Base-by-base conservation (phyloP, 2,329 filamentous ascomycete genomes). In the Pseudocercospora cruenta region DNA sequence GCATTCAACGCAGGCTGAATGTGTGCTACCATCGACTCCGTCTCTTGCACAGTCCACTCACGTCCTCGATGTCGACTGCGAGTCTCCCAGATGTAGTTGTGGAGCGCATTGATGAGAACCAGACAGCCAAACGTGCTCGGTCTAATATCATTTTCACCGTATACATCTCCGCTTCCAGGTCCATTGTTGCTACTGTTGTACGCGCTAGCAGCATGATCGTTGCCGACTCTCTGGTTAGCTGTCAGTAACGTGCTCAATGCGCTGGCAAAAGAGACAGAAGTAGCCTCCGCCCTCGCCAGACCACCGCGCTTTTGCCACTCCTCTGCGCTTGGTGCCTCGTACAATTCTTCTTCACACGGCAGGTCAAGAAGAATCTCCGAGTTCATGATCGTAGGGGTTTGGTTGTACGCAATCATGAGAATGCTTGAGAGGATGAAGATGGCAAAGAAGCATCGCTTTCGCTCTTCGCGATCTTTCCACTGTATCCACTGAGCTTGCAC, bases 31-130 rank as follows among this genome's bases (percentile, higher is more conserved):
- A 98, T 96, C 70, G 93, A 93, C 71, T 98, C 94, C 0, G 93
- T 96, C 79, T 98, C 94, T 70, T 94, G 90, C 36, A 90, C 88
- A 1, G 93, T 96, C 94, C 94, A 97, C 58, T 93, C 85, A 68
- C 93, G 90, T 72, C 91, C 93, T 72, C 94, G 90, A 72, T 97
- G 94, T 60, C 93, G 86, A 79, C 97, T 94, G 24, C 94, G 87
- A 0, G 94, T 97, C 80, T 98, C 94, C 95, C 95, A 98, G 53
- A 98, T 97, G 78, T 97, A 97, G 73, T 97, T 97, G 80, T 98
- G 95, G 24, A 98, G 84, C 3, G 95, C 94, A 76, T 97, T 94
- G 77, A 98, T 97, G 69, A 99, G 82, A 5, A 97, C 86, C 31
- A 97, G 84, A 76, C 93, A 97, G 8, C 94, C 95, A 77, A 97